Evolutionary conservation across 768 basidiomycete species (phyloP).

Genomic region (Hygrophoropsis aurantiaca): DNA sequence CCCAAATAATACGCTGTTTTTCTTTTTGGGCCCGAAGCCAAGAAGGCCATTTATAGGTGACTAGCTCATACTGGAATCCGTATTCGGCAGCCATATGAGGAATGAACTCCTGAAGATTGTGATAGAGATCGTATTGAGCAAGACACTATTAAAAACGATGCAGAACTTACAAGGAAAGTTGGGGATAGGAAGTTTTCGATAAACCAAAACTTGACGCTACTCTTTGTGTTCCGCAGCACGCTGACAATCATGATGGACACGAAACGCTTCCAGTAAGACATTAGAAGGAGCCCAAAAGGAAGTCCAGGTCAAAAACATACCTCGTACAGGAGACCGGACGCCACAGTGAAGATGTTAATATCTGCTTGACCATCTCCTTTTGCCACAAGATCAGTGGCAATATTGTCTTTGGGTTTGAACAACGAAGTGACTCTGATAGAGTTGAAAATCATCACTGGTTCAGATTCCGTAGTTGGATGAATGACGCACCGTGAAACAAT

Average conservation of each 20-base stretch:
- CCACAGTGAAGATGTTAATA: slow-evolving; percentile 99
- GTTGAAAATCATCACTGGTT: slow-evolving; percentile 15
- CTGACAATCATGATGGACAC: slow-evolving; percentile 98
- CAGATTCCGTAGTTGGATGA: neutral
- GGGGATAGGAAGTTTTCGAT: slow-evolving; percentile 99
- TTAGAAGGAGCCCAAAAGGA: slow-evolving; percentile 8
- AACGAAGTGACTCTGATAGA: slow-evolving; percentile 45
- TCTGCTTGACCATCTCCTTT: slow-evolving; percentile 62
- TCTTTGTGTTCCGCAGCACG: slow-evolving; percentile 90
- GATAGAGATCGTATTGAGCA: neutral
- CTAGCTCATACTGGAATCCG: slow-evolving; percentile 92
- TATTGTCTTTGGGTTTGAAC: slow-evolving; percentile 33
- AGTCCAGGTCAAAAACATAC: slow-evolving; percentile 39
- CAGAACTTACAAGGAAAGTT: slow-evolving; percentile 76
- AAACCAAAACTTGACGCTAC: slow-evolving; percentile 99
- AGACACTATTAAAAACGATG: neutral
- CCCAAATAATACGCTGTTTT: slow-evolving; percentile 99
- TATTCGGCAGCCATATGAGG: slow-evolving; percentile 91
- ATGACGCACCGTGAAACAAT: slow-evolving; percentile 51
- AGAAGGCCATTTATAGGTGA: slow-evolving; percentile 99
- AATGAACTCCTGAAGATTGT: slow-evolving; percentile 74
- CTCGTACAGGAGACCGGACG: slow-evolving; percentile 95
- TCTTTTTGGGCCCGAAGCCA: slow-evolving; percentile 97
- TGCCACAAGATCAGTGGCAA: slow-evolving; percentile 23
- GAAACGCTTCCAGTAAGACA: slow-evolving; percentile 64